Evolutionary conservation across 1,284 basidiomycete species (phyloP).

Genomic region (Ceratobasidium theobromae): DNA sequence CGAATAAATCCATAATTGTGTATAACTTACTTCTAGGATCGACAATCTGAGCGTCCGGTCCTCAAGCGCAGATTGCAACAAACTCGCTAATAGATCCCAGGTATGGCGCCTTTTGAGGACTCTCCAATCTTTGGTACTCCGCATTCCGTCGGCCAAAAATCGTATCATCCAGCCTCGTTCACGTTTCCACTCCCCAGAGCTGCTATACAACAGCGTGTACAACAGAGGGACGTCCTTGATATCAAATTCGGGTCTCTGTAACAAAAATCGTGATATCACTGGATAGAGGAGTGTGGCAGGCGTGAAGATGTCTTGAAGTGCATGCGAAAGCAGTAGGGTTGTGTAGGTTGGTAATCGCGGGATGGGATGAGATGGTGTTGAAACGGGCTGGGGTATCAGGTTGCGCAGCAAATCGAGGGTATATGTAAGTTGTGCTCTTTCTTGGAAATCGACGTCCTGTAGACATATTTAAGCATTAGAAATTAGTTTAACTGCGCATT

Average conservation of each 20-base stretch:
- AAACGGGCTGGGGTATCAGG: constrained; percentile 46
- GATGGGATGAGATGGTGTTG: constrained; percentile 42
- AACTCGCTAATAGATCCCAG: constrained; percentile 81
- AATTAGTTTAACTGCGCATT: not conserved
- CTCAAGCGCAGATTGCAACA: constrained; percentile 65
- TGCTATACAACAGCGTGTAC: constrained; percentile 81
- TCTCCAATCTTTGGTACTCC: constrained; percentile 73
- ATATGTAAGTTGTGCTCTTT: constrained; percentile 74
- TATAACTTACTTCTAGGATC: constrained; percentile 62
- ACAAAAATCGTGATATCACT: constrained; percentile 73
- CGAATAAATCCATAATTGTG: not conserved
- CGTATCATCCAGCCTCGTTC: constrained; percentile 87
- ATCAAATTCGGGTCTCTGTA: constrained; percentile 80
- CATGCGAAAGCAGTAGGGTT: constrained; percentile 78
- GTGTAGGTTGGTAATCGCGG: constrained; percentile 69
- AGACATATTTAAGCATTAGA: constrained; percentile 5
- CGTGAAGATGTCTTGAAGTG: constrained; percentile 74
- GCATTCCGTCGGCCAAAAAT: constrained; percentile 80
- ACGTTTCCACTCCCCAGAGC: constrained; percentile 69
- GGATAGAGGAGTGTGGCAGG: constrained; percentile 83
- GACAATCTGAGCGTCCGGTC: constrained; percentile 58
- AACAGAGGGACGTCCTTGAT: constrained; percentile 79
- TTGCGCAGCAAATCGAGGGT: constrained; percentile 75
- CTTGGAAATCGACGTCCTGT: constrained; percentile 72
- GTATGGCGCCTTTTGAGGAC: constrained; percentile 80